These are phyloP conservation scores for Scedosporium dehoogii DNA, from an alignment of 2,329 filamentous ascomycete genomes.

Conservation along the genomic window DNA sequence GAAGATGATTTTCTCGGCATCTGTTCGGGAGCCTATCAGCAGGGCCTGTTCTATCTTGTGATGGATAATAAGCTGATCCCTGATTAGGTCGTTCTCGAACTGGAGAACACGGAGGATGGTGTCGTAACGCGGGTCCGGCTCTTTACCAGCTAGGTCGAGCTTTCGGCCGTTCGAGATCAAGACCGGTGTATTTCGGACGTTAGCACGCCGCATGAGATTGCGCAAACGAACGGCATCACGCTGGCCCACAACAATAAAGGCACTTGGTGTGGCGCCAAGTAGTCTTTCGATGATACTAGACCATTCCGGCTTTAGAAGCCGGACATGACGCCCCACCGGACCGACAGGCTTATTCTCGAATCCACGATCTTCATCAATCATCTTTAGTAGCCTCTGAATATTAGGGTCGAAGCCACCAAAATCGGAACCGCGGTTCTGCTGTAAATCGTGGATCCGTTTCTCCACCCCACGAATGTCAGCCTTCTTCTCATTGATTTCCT, in stretches of 20 bases:
- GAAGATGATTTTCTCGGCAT: slow-evolving; percentile 63
- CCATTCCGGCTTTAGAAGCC: slow-evolving; percentile 72
- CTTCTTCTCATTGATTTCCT: slow-evolving; percentile 8
- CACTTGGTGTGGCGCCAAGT: slow-evolving; percentile 59
- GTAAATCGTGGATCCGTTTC: slow-evolving; percentile 8
- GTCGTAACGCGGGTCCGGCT: slow-evolving; percentile 62
- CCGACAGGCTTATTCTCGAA: slow-evolving; percentile 71
- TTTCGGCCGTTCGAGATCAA: slow-evolving; percentile 50
- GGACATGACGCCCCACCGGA: slow-evolving; percentile 70
- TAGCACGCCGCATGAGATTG: slow-evolving; percentile 49
- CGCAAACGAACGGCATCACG: slow-evolving; percentile 62
- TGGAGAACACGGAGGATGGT: slow-evolving; percentile 75
- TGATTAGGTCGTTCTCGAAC: slow-evolving; percentile 70
- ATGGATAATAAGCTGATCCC: slow-evolving; percentile 75
- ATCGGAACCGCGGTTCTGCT: slow-evolving; percentile 39
- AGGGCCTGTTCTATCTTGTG: slow-evolving; percentile 76
- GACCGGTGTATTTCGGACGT: slow-evolving; percentile 41
- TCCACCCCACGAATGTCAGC: slow-evolving; percentile 18
- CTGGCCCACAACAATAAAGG: slow-evolving; percentile 74
- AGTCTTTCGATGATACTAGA: slow-evolving; percentile 69
- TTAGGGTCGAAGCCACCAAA: slow-evolving; percentile 54
- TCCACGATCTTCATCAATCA: slow-evolving; percentile 58
- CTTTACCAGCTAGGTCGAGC: slow-evolving; percentile 53
- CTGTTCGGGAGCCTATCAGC: slow-evolving; percentile 56
- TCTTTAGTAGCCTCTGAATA: slow-evolving; percentile 53